Conservation (phyloP, 306 rosid species). For the Canavalia ensiformis region DNA sequence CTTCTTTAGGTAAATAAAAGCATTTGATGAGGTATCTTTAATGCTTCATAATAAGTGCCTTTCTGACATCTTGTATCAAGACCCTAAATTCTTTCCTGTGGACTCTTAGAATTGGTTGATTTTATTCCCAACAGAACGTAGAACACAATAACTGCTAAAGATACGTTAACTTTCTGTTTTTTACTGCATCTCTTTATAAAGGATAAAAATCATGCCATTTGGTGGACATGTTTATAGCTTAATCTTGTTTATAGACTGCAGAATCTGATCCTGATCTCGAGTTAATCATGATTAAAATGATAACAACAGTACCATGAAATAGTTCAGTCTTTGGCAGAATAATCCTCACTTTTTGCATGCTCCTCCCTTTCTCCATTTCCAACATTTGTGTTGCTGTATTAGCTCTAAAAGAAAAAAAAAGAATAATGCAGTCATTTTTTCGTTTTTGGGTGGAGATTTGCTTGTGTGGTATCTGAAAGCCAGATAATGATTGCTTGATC, state of each 20-base stretch:
- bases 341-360: background rate
- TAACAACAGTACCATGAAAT: background rate
- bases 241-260: background rate
- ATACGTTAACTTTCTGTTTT: background rate
- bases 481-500: constrained; percentile 20
- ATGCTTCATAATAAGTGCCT: too few species aligned
- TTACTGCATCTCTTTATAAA: background rate
- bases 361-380: constrained; percentile 5
- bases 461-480: constrained; percentile 2
- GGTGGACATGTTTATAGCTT: background rate
- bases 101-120: constrained; percentile 7
- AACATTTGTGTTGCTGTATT: background rate
- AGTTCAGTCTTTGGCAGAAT: background rate
- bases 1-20: too few species aligned
- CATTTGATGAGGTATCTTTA: too few species aligned
- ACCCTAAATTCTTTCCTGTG: background rate
- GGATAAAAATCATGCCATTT: background rate
- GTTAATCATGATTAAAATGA: background rate
- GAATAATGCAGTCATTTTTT: background rate
- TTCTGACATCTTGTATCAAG: background rate
- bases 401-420: background rate
- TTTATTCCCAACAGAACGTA: background rate
- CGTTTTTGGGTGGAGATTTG: background rate
- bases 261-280: background rate
- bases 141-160: background rate